Percentiles rank a stretch among this genome's conserved stretches.
Conservation (phyloP, 768 basidiomycete species). For the Pulveroboletus sp. region DNA sequence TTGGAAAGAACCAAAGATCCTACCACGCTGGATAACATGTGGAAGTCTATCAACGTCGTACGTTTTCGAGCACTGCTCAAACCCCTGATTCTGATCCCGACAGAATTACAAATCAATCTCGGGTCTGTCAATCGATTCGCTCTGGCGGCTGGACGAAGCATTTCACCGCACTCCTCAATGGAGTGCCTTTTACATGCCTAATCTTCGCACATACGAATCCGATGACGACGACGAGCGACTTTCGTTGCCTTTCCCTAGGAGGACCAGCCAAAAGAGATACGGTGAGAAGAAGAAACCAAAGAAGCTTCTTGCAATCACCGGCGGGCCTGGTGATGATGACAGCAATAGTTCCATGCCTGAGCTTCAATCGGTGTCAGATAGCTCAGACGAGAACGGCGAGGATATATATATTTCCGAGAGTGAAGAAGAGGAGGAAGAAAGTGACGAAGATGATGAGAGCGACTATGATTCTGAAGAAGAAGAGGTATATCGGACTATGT, state of each 20-base stretch:
- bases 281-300: conserved; percentile 27
- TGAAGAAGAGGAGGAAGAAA: conserved; percentile 34
- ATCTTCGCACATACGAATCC: conserved; percentile 16
- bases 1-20: conserved; percentile 53
- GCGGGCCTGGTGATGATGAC: conserved; percentile 38
- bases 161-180: conserved; percentile 58
- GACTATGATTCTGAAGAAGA: conserved; percentile 69
- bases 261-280: conserved; percentile 14
- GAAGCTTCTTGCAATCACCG: conserved; percentile 51
- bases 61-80: conserved; percentile 13
- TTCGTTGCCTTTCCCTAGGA: conserved; percentile 8
- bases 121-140: conserved; percentile 54
- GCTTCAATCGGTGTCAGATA: conserved; percentile 64
- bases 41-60: conserved; percentile 62
- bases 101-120: conserved; percentile 60
- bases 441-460: conserved; percentile 34
- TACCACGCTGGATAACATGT: conserved; percentile 55
- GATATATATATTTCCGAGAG: conserved; percentile 32
- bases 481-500: conserved; percentile 57
- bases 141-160: conserved; percentile 62
- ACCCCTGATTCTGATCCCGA: conserved; percentile 6
- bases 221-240: conserved; percentile 27
- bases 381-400: conserved; percentile 42
- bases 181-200: conserved; percentile 40
- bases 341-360: conserved; percentile 61